A percentile compares a stretch with the other conserved stretches of the same genome.
Conservation (phyloP, 2,329 filamentous ascomycete species). For the Cytospora mali region DNA sequence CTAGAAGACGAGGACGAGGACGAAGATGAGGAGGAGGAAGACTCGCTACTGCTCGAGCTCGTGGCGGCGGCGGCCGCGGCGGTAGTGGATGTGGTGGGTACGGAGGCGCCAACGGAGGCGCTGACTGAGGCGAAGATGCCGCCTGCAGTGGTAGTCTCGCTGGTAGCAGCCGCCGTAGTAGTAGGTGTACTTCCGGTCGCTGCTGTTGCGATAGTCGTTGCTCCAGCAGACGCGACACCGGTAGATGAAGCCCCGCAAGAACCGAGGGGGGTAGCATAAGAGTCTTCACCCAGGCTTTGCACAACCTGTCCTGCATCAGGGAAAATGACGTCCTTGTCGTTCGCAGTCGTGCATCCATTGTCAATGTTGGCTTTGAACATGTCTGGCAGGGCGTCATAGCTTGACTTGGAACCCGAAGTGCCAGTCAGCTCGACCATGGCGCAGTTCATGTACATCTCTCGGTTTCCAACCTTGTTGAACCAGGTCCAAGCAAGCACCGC, state of each 20-base stretch:
- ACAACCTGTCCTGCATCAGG: conserved; percentile 66
- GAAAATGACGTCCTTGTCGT: conserved; percentile 63
- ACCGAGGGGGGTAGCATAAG: conserved; percentile 36
- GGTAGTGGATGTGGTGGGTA: conserved; percentile 29
- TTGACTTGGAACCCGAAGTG: conserved; percentile 49
- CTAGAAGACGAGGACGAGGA: conserved; percentile 29
- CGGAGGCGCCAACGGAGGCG: conserved; percentile 27
- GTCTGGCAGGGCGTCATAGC: conserved; percentile 66
- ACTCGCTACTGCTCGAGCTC: conserved; percentile 29
- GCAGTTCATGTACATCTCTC: conserved; percentile 99
- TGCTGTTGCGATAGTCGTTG: conserved; percentile 25
- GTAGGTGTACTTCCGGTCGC: conserved; percentile 32
- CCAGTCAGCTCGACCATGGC: conserved; percentile 71
- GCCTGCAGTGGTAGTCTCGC: conserved; percentile 36
- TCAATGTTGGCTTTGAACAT: conserved; percentile 76
- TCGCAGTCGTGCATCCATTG: conserved; percentile 57
- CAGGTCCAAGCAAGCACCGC: conserved; percentile 90
- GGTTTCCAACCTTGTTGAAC: conserved; percentile 91
- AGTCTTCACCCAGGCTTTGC: conserved; percentile 46
- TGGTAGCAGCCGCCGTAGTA: conserved; percentile 28
- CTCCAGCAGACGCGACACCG: background rate
- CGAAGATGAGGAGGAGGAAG: conserved; percentile 23
- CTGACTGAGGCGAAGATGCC: conserved; percentile 45
- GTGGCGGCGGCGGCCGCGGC: conserved; percentile 24
- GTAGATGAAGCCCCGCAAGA: conserved; percentile 17